Conservation (phyloP, 345 rosid genomes). For the Diplotaxis tenuifolia region DNA sequence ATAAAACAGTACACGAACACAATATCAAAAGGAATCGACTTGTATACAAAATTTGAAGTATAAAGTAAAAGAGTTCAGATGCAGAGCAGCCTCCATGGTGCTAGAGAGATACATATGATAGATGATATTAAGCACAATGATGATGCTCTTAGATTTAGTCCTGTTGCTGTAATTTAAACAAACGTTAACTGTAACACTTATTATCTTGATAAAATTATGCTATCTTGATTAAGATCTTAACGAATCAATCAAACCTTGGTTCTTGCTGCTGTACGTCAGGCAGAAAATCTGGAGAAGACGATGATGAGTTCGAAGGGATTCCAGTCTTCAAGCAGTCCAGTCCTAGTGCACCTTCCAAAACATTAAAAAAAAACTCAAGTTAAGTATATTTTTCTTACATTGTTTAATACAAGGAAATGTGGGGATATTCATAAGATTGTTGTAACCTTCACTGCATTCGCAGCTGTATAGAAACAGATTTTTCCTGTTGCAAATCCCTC, state of each 20-base stretch:
- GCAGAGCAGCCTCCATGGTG: slow-evolving; percentile 15
- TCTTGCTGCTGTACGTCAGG: slow-evolving; percentile 41
- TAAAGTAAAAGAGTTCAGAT: slow-evolving; percentile 2
- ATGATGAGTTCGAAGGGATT: slow-evolving; percentile 20
- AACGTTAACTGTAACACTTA: neutral
- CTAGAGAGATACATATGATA: slow-evolving; percentile 5
- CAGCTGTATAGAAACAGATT: slow-evolving; percentile 50
- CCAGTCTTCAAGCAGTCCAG: slow-evolving; percentile 66
- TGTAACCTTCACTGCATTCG: slow-evolving; percentile 52
- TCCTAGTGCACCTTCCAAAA: slow-evolving; percentile 67
- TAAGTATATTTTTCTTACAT: slow-evolving; percentile 46
- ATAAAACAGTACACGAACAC: neutral
- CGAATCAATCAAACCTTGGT: slow-evolving; percentile 44
- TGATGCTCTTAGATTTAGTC: slow-evolving; percentile 27
- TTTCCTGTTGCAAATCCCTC: slow-evolving; percentile 68
- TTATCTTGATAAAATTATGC: neutral
- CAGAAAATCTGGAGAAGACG: slow-evolving; percentile 37
- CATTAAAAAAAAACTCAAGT: neutral
- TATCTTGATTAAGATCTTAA: neutral
- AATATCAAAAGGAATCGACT: neutral
- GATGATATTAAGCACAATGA: slow-evolving; percentile 19
- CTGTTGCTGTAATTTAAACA: slow-evolving; percentile 8
- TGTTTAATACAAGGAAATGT: slow-evolving; percentile 64
- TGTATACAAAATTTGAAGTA: slow-evolving; percentile 8
- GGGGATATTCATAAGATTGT: slow-evolving; percentile 60